Evolutionary conservation across 805 yeast genomes (phyloP).

Genomic region (Debaryomyces tyrocola): DNA sequence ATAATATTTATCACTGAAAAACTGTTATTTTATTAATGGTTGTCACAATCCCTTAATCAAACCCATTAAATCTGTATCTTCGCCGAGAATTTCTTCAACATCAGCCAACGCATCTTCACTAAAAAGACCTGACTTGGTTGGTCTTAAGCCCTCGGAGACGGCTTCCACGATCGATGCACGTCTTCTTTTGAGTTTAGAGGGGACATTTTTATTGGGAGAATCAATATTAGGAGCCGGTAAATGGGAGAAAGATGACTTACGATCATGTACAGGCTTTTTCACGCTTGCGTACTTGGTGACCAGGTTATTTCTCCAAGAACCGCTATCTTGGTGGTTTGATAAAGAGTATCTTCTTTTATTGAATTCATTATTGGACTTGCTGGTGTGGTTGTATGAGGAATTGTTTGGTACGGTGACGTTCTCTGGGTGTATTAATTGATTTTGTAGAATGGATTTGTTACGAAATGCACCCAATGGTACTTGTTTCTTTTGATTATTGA

Average conservation of each 20-base stretch:
- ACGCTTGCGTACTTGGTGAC: background rate
- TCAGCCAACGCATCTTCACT: conserved; percentile 73
- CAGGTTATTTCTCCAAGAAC: conserved; percentile 9
- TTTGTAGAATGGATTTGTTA: conserved; percentile 53
- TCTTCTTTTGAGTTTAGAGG: conserved; percentile 45
- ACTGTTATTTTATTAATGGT: background rate
- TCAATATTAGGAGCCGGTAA: background rate
- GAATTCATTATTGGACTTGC: conserved; percentile 26
- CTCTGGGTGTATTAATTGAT: conserved; percentile 22
- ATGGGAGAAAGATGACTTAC: conserved; percentile 1
- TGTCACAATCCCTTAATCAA: conserved; percentile 31
- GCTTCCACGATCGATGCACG: conserved; percentile 74
- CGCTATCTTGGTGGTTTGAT: conserved; percentile 11
- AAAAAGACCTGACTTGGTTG: conserved; percentile 74
- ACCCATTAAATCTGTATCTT: conserved; percentile 47
- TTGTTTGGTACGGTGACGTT: conserved; percentile 15
- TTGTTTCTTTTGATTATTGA: conserved; percentile 46
- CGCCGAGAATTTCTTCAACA: conserved; percentile 68
- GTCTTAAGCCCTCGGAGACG: conserved; percentile 70
- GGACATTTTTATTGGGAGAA: conserved; percentile 5
- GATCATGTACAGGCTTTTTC: conserved; percentile 1
- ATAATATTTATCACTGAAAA: background rate
- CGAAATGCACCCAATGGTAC: conserved; percentile 89
- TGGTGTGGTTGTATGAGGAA: conserved; percentile 25
- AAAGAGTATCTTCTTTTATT: conserved; percentile 23